phyloP scores from a whole-genome alignment of 495 filamentous ascomycete genomes.

The Neurospora sp. region DNA sequence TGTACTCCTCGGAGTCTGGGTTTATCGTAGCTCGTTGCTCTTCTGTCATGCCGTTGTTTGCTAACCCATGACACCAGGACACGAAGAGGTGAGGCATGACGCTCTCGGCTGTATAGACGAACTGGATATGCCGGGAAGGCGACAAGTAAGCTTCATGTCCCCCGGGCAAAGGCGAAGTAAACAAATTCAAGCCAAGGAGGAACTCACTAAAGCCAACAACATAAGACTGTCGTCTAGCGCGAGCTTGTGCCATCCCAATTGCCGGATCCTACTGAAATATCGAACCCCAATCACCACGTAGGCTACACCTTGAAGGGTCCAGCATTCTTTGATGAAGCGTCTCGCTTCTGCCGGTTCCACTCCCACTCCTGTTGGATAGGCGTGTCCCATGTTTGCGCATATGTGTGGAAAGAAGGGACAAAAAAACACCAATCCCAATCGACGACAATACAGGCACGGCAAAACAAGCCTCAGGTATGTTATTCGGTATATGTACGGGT shows the following conservation, averaged over 20 bases:
- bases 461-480: background rate
- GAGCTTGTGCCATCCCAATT: slow-evolving; percentile 17
- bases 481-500: background rate
- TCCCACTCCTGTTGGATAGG: too few species aligned
- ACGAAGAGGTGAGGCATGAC: slow-evolving; percentile 24
- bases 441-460: background rate
- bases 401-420: background rate
- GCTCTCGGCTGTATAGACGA: slow-evolving; percentile 29
- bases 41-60: slow-evolving; percentile 48
- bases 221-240: slow-evolving; percentile 45
- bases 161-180: background rate
- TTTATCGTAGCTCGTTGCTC: slow-evolving; percentile 33
- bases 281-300: slow-evolving; percentile 18
- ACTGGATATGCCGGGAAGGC: slow-evolving; percentile 13
- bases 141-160: background rate
- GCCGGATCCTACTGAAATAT: slow-evolving; percentile 15
- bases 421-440: background rate
- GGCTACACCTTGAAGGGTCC: slow-evolving; percentile 19
- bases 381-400: background rate
- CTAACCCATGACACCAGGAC: slow-evolving; percentile 20
- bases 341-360: background rate
- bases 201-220: slow-evolving; percentile 40
- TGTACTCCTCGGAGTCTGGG: slow-evolving; percentile 31
- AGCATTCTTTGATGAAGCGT: slow-evolving; percentile 20
- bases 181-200: background rate